Evolutionary conservation across 805 yeast species (phyloP).

Genomic region (Barnettozyma populi): DNA sequence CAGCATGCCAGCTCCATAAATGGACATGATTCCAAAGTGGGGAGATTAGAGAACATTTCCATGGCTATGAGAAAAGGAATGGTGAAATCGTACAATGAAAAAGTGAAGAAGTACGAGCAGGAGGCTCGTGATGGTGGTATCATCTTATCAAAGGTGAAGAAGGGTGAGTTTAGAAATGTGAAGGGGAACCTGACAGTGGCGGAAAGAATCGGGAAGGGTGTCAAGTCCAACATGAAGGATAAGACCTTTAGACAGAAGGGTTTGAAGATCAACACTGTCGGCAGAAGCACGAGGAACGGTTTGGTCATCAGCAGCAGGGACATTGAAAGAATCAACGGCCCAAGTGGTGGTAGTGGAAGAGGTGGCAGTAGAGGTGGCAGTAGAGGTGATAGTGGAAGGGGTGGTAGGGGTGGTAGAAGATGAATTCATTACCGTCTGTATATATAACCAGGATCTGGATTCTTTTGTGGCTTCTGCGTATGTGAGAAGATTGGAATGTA

Average conservation of each 20-base stretch:
- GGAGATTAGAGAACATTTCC: conserved; percentile 71
- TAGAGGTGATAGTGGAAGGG: conserved; percentile 10
- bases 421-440: too few relatives aligned
- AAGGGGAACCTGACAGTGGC: conserved; percentile 29
- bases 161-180: conserved; percentile 59
- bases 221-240: conserved; percentile 41
- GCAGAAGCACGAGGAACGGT: conserved; percentile 75
- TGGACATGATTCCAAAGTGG: conserved; percentile 28
- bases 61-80: conserved; percentile 86
- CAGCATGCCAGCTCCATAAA: conserved; percentile 41
- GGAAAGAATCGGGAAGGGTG: conserved; percentile 40
- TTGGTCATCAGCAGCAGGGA: conserved; percentile 64
- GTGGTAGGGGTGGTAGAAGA: conserved; percentile 4
- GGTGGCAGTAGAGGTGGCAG: conserved; percentile 2
- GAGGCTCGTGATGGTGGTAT: conserved; percentile 91
- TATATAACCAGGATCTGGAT: too few relatives aligned
- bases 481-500: too few relatives aligned
- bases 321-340: conserved; percentile 42
- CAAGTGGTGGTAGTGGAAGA: conserved; percentile 10
- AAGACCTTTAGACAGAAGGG: conserved; percentile 64
- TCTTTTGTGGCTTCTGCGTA: too few relatives aligned
- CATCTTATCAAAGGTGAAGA: conserved; percentile 63
- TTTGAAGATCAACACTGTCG: conserved; percentile 68
- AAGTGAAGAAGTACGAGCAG: conserved; percentile 53
- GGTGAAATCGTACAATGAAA: conserved; percentile 48